Evolutionary conservation across 768 basidiomycete genomes (phyloP).

Genomic region (Flagelloscypha sp.): DNA sequence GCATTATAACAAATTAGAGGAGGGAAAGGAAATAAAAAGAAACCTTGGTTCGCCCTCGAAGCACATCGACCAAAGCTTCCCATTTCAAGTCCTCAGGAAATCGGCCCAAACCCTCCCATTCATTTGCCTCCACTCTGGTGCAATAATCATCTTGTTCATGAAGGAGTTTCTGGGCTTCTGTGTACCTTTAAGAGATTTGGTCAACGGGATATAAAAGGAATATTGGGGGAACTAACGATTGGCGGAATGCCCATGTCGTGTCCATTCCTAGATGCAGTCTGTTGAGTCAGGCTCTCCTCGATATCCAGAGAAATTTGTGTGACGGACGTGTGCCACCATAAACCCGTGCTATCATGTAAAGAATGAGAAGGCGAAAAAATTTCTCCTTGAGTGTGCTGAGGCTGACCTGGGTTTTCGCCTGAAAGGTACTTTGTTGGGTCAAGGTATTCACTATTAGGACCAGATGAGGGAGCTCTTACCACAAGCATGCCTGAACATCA

Average conservation of each 20-base stretch:
- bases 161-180: conserved; percentile 57
- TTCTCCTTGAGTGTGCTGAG: too few species aligned
- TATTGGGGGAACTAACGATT: too few species aligned
- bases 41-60: conserved; percentile 71
- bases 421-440: too few species aligned
- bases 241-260: conserved; percentile 56
- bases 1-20: neutral
- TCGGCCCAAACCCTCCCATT: conserved; percentile 37
- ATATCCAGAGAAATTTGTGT: conserved; percentile 3
- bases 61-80: conserved; percentile 62
- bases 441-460: too few species aligned
- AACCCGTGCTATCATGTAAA: neutral
- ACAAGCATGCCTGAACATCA: conserved; percentile 49
- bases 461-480: conserved; percentile 21
- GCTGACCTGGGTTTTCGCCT: too few species aligned
- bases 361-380: conserved; percentile 4
- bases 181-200: too few species aligned
- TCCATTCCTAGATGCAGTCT: conserved; percentile 53
- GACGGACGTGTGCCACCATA: too few species aligned
- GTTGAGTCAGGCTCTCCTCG: conserved; percentile 52
- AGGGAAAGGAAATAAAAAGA: neutral
- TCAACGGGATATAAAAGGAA: too few species aligned
- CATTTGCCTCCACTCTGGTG: conserved; percentile 32
- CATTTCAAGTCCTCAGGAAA: conserved; percentile 67
- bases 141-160: conserved; percentile 65